Conservation (phyloP, 495 filamentous ascomycete genomes). For the Penicillium subrubescens region DNA sequence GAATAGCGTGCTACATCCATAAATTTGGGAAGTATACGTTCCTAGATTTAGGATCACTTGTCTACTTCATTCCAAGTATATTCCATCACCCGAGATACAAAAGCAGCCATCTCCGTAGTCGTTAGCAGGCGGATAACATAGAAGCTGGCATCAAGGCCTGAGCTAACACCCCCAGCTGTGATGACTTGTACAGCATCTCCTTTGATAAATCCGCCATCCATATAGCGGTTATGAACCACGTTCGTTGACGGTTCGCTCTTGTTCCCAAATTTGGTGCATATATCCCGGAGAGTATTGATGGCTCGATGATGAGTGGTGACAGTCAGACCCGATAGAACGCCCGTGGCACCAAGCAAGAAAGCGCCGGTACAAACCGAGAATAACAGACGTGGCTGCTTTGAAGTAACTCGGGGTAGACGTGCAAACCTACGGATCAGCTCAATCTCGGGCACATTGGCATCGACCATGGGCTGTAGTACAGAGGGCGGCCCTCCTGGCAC, state of each 20-base stretch:
- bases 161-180: constrained; percentile 73
- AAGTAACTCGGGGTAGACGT: constrained; percentile 16
- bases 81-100: constrained; percentile 69
- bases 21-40: not conserved
- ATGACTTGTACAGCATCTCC: constrained; percentile 73
- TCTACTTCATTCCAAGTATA: constrained; percentile 68
- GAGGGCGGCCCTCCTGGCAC: constrained; percentile 54
- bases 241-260: constrained; percentile 60
- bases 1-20: not conserved
- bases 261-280: constrained; percentile 45
- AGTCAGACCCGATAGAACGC: constrained; percentile 70
- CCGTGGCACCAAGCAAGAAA: constrained; percentile 69
- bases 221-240: constrained; percentile 75
- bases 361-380: constrained; percentile 77
- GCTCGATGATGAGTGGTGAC: constrained; percentile 71
- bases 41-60: constrained; percentile 37
- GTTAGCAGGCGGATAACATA: constrained; percentile 78
- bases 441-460: constrained; percentile 25
- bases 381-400: constrained; percentile 51
- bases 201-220: constrained; percentile 64
- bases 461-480: constrained; percentile 24
- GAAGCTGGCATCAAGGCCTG: constrained; percentile 75
- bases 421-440: constrained; percentile 36
- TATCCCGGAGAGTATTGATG: constrained; percentile 69
- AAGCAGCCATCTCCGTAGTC: constrained; percentile 63